Evolutionary conservation across 2,329 filamentous ascomycete species (phyloP).

Genomic region (Trichoderma guizhouense): DNA sequence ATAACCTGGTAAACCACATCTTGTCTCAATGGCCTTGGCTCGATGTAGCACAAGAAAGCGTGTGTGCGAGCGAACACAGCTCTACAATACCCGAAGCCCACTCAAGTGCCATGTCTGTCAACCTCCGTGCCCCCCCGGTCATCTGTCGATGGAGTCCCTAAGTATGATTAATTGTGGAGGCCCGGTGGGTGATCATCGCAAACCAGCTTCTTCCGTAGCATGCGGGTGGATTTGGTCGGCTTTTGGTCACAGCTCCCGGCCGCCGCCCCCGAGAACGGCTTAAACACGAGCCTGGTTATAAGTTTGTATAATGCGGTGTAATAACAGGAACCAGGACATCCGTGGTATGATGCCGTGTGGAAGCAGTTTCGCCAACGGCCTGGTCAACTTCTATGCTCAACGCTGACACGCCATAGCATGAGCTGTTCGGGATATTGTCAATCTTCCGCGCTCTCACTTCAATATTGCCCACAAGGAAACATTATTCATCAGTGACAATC

Average conservation of each 20-base stretch:
- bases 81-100: neutral
- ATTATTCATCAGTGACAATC: neutral
- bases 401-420: neutral
- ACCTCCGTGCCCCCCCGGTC: neutral
- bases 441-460: neutral
- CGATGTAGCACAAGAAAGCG: neutral
- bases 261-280: neutral
- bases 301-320: neutral
- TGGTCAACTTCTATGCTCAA: neutral
- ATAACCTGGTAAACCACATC: neutral
- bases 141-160: neutral
- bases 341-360: neutral
- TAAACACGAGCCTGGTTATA: neutral
- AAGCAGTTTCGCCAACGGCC: neutral
- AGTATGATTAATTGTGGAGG: constrained; percentile 9
- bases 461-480: neutral
- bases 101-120: neutral
- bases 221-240: neutral
- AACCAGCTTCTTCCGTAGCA: neutral
- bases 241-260: neutral
- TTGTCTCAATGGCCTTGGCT: neutral
- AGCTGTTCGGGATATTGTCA: neutral
- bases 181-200: neutral
- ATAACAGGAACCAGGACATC: neutral
- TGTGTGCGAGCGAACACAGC: neutral